phyloP scores from a whole-genome alignment of 2,329 filamentous ascomycete genomes.

The Neonectria faginata region DNA sequence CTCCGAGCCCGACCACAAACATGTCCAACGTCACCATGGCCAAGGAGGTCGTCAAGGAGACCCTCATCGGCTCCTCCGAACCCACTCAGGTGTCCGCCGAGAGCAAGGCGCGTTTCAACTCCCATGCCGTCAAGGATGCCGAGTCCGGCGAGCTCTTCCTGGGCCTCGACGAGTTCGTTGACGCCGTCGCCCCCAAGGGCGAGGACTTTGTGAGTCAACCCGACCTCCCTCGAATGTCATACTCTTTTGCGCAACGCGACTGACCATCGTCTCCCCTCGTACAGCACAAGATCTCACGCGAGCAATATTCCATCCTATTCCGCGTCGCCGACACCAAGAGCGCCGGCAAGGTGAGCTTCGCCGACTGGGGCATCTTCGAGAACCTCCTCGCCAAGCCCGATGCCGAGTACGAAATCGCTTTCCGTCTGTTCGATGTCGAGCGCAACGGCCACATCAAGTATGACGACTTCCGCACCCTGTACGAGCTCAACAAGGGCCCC shows the following conservation, averaged over 20 bases:
- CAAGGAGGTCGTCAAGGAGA: constrained; percentile 82
- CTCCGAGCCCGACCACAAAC: constrained; percentile 40
- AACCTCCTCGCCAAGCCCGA: constrained; percentile 94
- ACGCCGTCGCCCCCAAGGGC: constrained; percentile 85
- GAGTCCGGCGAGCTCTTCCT: constrained; percentile 83
- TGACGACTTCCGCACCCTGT: constrained; percentile 85
- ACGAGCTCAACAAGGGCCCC: constrained; percentile 88
- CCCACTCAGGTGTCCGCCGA: constrained; percentile 76
- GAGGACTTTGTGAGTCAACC: constrained; percentile 87
- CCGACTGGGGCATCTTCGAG: constrained; percentile 94
- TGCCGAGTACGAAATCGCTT: constrained; percentile 98
- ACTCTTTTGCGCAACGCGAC: constrained; percentile 17
- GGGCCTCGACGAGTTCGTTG: constrained; percentile 86
- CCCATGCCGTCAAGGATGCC: constrained; percentile 80
- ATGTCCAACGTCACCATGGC: constrained; percentile 61
- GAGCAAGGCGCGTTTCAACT: constrained; percentile 80
- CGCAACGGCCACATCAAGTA: constrained; percentile 88
- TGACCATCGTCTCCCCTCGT: constrained; percentile 28
- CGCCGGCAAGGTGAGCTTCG: constrained; percentile 78
- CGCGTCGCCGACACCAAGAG: constrained; percentile 84
- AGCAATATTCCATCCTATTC: constrained; percentile 96
- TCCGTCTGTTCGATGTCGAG: constrained; percentile 92
- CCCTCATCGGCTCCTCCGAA: constrained; percentile 73
- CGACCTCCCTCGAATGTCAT: constrained; percentile 7
- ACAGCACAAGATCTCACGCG: constrained; percentile 96